phyloP scores from a whole-genome alignment of 306 rosid genomes.

The Begonia peltatifolia region DNA sequence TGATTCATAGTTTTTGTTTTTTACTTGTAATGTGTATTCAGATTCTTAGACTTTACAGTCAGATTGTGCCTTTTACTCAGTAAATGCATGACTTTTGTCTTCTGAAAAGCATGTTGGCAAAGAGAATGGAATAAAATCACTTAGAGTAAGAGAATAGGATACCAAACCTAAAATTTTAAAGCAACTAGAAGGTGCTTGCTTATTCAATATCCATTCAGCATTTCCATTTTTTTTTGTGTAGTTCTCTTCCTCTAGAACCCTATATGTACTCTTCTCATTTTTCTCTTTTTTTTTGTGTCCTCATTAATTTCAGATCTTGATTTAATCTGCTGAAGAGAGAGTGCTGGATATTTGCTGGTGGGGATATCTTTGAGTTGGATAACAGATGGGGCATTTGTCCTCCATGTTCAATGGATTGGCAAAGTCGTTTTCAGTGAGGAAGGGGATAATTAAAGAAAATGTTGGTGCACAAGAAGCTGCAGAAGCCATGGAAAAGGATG shows the following conservation, averaged over 20 bases:
- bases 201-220: neutral
- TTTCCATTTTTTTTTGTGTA: neutral
- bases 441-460: constrained; percentile 13
- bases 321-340: neutral
- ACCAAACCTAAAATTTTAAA: neutral
- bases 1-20: constrained; percentile 14
- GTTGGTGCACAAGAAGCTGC: constrained; percentile 55
- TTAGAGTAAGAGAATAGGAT: neutral
- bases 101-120: constrained; percentile 4
- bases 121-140: neutral
- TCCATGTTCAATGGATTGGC: constrained; percentile 74
- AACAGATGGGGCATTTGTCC: constrained; percentile 64
- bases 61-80: constrained; percentile 42
- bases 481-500: constrained; percentile 67
- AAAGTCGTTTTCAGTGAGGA: constrained; percentile 47
- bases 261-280: neutral
- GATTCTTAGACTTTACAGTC: constrained; percentile 66
- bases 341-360: neutral
- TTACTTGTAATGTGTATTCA: constrained; percentile 18
- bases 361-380: constrained; percentile 2
- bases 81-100: constrained; percentile 21
- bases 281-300: neutral
- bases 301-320: constrained; percentile 3
- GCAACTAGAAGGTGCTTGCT: neutral
- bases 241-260: neutral